phyloP scores from a whole-genome alignment of 2,329 filamentous ascomycete species.

The Tolypocladium tropicale region DNA sequence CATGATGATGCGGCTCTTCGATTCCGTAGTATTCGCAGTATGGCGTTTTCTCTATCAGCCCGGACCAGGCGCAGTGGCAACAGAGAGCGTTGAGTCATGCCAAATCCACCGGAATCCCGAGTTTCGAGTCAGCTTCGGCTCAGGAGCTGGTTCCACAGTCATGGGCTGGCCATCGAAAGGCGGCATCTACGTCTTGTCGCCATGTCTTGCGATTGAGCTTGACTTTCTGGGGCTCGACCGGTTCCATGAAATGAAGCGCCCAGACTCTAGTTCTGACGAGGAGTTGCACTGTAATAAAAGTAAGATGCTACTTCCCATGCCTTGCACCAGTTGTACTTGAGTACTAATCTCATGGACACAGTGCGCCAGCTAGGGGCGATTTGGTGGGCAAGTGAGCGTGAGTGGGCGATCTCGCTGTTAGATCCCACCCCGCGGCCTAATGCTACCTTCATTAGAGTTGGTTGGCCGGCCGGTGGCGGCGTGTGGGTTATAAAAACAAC shows the following conservation, averaged over 20 bases:
- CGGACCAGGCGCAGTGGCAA: background rate
- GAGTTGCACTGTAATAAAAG: background rate
- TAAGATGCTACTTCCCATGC: background rate
- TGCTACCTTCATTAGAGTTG: background rate
- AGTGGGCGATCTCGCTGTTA: background rate
- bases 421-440: background rate
- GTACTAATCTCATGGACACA: background rate
- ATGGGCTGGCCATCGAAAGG: background rate
- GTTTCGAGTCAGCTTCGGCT: background rate
- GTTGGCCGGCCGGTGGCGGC: background rate
- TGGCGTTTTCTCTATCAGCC: background rate
- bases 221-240: background rate
- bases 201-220: background rate
- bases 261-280: background rate
- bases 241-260: background rate
- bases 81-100: background rate
- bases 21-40: background rate
- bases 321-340: background rate
- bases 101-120: background rate
- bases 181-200: background rate
- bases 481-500: background rate
- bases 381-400: background rate
- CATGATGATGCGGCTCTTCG: background rate
- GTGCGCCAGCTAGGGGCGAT: background rate
- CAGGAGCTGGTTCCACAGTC: background rate